Conservation (phyloP, 108 stramenopile genomes). For the Conticribra weissflogii region DNA sequence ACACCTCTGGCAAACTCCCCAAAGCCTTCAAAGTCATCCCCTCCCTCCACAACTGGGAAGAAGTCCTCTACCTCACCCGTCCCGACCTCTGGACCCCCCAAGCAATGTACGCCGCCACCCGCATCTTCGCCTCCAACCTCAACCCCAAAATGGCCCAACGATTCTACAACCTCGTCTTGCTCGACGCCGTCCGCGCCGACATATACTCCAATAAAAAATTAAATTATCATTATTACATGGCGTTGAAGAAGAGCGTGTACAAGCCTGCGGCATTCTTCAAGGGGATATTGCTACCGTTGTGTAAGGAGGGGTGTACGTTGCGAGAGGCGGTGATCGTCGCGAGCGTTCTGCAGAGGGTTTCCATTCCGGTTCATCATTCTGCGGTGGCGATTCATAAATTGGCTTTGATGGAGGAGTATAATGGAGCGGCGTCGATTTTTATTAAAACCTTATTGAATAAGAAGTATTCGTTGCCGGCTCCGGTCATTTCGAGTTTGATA, state of each 20-base stretch:
- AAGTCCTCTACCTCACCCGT: constrained; percentile 95
- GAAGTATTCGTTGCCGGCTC: constrained; percentile 96
- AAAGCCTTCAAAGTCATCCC: constrained; percentile 99
- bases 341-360: constrained; percentile 90
- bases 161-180: constrained; percentile 95
- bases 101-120: constrained; percentile 95
- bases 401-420: constrained; percentile 89
- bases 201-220: constrained; percentile 90
- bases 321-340: constrained; percentile 97
- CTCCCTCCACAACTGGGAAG: constrained; percentile 96
- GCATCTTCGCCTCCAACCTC: constrained; percentile 98
- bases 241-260: constrained; percentile 94
- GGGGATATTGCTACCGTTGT: constrained; percentile 96
- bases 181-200: constrained; percentile 95
- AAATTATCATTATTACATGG: constrained; percentile 98
- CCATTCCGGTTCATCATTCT: constrained; percentile 95
- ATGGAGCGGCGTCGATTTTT: constrained; percentile 91
- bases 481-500: constrained; percentile 91
- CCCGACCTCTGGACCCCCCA: constrained; percentile 97
- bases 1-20: constrained; percentile 97
- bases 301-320: constrained; percentile 91
- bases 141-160: constrained; percentile 97
- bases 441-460: constrained; percentile 94
- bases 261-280: constrained; percentile 99
- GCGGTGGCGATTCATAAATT: constrained; percentile 98